Conservation (phyloP, 805 yeast genomes). For the Debaryomyces prosopidis region DNA sequence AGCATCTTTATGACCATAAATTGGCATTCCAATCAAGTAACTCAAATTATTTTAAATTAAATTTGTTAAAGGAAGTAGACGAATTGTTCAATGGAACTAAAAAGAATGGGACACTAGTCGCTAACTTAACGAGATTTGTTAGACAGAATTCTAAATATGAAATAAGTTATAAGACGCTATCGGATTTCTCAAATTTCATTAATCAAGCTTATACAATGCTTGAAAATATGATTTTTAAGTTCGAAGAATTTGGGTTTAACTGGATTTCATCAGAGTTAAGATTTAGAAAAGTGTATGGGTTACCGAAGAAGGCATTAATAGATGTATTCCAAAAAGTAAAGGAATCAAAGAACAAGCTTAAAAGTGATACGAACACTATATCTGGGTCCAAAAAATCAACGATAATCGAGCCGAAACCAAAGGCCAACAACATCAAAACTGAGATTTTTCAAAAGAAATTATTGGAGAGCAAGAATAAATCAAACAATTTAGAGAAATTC, state of each 20-base stretch:
- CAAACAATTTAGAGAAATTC: neutral
- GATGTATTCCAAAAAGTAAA: neutral
- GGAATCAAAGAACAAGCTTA: neutral
- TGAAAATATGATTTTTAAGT: constrained; percentile 26
- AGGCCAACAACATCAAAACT: neutral
- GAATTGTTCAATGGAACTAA: constrained; percentile 44
- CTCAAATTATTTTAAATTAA: constrained; percentile 29
- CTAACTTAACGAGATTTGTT: constrained; percentile 47
- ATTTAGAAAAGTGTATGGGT: constrained; percentile 36
- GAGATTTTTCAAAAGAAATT: neutral
- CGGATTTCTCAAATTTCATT: constrained; percentile 43
- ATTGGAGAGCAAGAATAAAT: neutral
- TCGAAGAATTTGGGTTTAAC: constrained; percentile 37
- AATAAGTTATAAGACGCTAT: constrained; percentile 33
- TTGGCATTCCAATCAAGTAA: constrained; percentile 27
- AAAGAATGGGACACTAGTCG: constrained; percentile 50
- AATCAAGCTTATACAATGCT: constrained; percentile 36
- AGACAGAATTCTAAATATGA: constrained; percentile 39
- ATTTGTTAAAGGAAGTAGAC: constrained; percentile 27
- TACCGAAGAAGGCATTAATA: constrained; percentile 17
- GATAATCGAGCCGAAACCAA: neutral
- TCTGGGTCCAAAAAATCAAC: too few species aligned
- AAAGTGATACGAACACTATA: neutral
- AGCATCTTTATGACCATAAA: constrained; percentile 44
- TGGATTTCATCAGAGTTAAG: constrained; percentile 47